Conservation (phyloP, 2,329 filamentous ascomycete genomes). For the Fusarium sacchari region DNA sequence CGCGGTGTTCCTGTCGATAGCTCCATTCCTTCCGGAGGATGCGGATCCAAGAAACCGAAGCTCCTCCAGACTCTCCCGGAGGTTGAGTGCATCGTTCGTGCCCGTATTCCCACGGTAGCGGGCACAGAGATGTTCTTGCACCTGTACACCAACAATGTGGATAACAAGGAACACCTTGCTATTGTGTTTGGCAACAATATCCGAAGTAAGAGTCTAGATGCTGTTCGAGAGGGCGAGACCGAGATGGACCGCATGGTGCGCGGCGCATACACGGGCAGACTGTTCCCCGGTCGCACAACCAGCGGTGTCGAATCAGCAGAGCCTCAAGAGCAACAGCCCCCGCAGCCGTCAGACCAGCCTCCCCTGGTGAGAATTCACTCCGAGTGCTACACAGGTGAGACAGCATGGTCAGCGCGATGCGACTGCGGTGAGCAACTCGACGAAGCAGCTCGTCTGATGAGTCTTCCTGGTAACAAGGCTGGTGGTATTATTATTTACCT, state of each 20-base stretch:
- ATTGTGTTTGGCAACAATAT: conserved; percentile 95
- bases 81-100: conserved; percentile 94
- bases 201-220: conserved; percentile 76
- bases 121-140: conserved; percentile 98
- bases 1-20: conserved; percentile 70
- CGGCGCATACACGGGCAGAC: conserved; percentile 87
- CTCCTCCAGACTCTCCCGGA: conserved; percentile 80
- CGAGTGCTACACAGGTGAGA: conserved; percentile 98
- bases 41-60: conserved; percentile 72
- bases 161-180: conserved; percentile 95
- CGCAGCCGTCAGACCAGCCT: conserved; percentile 25
- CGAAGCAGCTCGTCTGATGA: conserved; percentile 94
- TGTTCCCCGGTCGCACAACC: conserved; percentile 85
- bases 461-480: conserved; percentile 67
- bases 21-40: conserved; percentile 66
- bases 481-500: conserved; percentile 96
- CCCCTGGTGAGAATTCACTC: conserved; percentile 95
- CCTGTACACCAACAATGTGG: conserved; percentile 90
- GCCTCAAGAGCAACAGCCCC: conserved; percentile 20
- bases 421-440: conserved; percentile 98
- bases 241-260: conserved; percentile 93
- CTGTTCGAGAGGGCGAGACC: conserved; percentile 78
- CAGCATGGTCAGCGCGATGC: conserved; percentile 96
- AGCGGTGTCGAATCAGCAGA: conserved; percentile 66
- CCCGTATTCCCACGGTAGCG: conserved; percentile 90